Conservation (phyloP, 768 basidiomycete species). For the Roridomyces roridus region DNA sequence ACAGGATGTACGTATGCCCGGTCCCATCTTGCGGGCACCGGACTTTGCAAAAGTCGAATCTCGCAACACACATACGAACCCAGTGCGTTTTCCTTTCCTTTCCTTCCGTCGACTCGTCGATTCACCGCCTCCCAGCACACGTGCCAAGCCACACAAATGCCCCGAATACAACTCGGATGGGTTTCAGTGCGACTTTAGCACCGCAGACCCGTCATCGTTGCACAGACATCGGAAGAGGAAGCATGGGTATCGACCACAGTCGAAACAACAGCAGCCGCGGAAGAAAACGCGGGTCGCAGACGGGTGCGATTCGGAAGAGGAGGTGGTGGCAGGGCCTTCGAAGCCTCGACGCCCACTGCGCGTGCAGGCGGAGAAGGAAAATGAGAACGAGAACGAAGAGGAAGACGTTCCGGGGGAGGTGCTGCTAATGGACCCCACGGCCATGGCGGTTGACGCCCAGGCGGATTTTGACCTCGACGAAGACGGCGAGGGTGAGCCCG, state of each 20-base stretch:
- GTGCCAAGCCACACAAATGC: slow-evolving; percentile 27
- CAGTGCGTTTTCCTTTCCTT: slow-evolving; percentile 32
- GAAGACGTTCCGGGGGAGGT: too few species aligned
- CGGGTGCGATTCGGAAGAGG: slow-evolving; percentile 21
- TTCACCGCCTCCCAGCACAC: slow-evolving; percentile 8
- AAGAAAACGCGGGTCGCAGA: slow-evolving; percentile 3
- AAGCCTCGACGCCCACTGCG: neutral
- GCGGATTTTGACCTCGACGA: neutral
- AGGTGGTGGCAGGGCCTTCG: neutral
- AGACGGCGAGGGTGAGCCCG: slow-evolving; percentile 10
- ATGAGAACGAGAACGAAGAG: neutral
- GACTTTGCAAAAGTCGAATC: slow-evolving; percentile 34
- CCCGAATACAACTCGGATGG: slow-evolving; percentile 11
- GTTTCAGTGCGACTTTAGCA: slow-evolving; percentile 11
- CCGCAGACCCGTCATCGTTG: slow-evolving; percentile 20
- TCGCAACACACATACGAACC: slow-evolving; percentile 31
- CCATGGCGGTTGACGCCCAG: neutral
- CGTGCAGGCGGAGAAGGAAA: neutral
- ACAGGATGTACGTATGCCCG: slow-evolving; percentile 32
- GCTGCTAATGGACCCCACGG: too few species aligned
- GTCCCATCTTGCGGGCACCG: slow-evolving; percentile 25
- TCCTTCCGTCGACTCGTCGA: too few species aligned
- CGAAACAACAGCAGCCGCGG: neutral
- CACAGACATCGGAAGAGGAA: slow-evolving; percentile 23
- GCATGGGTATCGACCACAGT: slow-evolving; percentile 21